Evolutionary conservation across 345 rosid genomes (phyloP).

Genomic region (Schrenkiella parvula): DNA sequence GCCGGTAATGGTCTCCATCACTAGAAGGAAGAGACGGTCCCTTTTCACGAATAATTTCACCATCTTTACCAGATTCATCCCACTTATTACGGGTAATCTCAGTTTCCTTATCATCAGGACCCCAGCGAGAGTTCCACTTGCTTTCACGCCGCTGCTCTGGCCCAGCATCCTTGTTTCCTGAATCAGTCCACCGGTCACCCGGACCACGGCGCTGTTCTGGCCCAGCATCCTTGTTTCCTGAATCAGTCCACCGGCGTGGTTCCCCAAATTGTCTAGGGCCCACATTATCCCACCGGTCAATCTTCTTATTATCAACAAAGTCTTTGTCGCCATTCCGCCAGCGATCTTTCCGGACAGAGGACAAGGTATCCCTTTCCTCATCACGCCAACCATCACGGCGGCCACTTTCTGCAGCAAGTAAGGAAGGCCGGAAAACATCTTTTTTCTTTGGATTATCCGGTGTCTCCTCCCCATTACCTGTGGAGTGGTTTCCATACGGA

Average conservation of each 20-base stretch:
- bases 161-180: conserved; percentile 62
- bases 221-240: conserved; percentile 59
- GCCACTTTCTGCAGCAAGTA: conserved; percentile 69
- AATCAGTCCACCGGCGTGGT: conserved; percentile 75
- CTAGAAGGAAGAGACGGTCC: conserved; percentile 46
- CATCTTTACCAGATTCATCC: conserved; percentile 61
- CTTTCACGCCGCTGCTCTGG: conserved; percentile 86
- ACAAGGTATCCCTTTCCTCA: conserved; percentile 87
- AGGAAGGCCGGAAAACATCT: conserved; percentile 81
- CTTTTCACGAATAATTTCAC: conserved; percentile 57
- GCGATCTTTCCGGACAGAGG: conserved; percentile 61
- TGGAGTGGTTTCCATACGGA: conserved; percentile 36
- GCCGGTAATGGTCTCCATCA: conserved; percentile 63
- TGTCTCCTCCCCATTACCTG: conserved; percentile 60
- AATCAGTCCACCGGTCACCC: conserved; percentile 76
- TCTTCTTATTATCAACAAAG: conserved; percentile 54
- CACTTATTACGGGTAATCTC: conserved; percentile 56
- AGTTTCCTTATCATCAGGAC: conserved; percentile 69
- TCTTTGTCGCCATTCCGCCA: conserved; percentile 89
- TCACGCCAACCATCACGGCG: conserved; percentile 91
- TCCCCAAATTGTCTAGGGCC: conserved; percentile 61
- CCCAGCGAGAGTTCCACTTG: conserved; percentile 99
- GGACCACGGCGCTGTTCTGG: conserved; percentile 77
- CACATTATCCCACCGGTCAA: conserved; percentile 85
- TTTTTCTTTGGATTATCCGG: conserved; percentile 63